These are phyloP conservation scores for Calamus simplicifolius DNA, from an alignment of 176 grass and related monocot species.

Conservation along the genomic window DNA sequence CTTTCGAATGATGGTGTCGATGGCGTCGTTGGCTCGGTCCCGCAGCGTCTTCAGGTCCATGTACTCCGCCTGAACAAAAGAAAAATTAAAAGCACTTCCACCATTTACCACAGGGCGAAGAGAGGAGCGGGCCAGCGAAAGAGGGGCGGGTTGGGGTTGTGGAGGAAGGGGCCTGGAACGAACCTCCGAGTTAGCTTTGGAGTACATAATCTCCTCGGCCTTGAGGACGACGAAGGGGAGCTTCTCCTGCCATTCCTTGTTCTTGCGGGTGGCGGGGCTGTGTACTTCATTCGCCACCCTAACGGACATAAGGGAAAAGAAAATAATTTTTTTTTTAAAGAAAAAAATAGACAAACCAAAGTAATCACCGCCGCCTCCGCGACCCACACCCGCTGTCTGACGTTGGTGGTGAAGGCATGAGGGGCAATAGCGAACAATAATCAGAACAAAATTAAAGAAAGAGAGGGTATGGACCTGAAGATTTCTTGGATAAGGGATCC, in stretches of 20 bases:
- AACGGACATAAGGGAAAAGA: too few relatives aligned
- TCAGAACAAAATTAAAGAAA: too few relatives aligned
- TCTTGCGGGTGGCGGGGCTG: conserved; percentile 33
- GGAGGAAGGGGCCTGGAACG: neutral
- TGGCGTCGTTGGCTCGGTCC: conserved; percentile 42
- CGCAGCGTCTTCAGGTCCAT: conserved; percentile 30
- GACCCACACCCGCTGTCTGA: neutral
- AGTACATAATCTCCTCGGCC: conserved; percentile 51
- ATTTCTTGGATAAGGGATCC: conserved; percentile 45
- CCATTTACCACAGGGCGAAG: too few relatives aligned
- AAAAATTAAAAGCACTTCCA: too few relatives aligned
- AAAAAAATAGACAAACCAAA: too few relatives aligned
- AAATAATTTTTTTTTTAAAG: too few relatives aligned
- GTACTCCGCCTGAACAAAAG: conserved; percentile 28
- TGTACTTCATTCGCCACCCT: conserved; percentile 25
- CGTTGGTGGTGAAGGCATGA: too few relatives aligned
- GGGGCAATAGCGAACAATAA: too few relatives aligned
- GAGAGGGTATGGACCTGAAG: conserved; percentile 16
- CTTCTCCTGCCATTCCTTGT: conserved; percentile 46
- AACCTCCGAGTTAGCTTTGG: conserved; percentile 54
- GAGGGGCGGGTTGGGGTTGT: neutral
- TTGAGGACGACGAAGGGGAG: conserved; percentile 39
- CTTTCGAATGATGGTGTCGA: conserved; percentile 46
- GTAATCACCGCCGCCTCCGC: too few relatives aligned
- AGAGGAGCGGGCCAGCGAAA: too few relatives aligned